phyloP scores from a whole-genome alignment of 345 rosid genomes.

The Camelina hispida region DNA sequence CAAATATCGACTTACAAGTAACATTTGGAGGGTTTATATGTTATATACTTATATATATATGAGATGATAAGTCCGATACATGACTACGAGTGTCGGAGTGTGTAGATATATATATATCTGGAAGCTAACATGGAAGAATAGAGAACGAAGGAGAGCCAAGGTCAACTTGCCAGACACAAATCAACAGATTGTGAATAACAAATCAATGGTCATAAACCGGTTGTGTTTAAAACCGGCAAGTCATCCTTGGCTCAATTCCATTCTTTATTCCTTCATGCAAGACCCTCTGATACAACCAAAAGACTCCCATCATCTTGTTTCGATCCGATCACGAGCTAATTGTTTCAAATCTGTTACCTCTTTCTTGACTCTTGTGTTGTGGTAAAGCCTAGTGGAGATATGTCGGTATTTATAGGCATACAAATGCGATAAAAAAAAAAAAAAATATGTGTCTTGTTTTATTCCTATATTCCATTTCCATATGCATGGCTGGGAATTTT shows the following conservation, averaged over 20 bases:
- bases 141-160: slow-evolving; percentile 40
- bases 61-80: neutral
- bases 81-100: neutral
- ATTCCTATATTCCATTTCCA: slow-evolving; percentile 17
- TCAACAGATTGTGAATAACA: slow-evolving; percentile 16
- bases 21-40: neutral
- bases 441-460: slow-evolving; percentile 4
- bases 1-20: neutral
- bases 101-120: slow-evolving; percentile 5
- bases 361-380: slow-evolving; percentile 28
- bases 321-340: neutral
- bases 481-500: slow-evolving; percentile 30
- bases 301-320: slow-evolving; percentile 5
- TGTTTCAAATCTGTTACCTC: neutral
- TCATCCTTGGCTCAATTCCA: slow-evolving; percentile 56
- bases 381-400: slow-evolving; percentile 15
- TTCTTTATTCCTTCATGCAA: slow-evolving; percentile 46
- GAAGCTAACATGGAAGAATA: slow-evolving; percentile 36
- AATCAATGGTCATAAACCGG: slow-evolving; percentile 21
- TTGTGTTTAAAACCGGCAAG: slow-evolving; percentile 45
- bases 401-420: slow-evolving; percentile 25
- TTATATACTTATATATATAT: too few relatives aligned
- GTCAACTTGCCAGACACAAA: slow-evolving; percentile 43
- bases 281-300: slow-evolving; percentile 38
- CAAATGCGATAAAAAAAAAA: neutral